These are phyloP conservation scores for Hygrophorus russula DNA, from an alignment of 768 basidiomycete species.

Conservation along the genomic window DNA sequence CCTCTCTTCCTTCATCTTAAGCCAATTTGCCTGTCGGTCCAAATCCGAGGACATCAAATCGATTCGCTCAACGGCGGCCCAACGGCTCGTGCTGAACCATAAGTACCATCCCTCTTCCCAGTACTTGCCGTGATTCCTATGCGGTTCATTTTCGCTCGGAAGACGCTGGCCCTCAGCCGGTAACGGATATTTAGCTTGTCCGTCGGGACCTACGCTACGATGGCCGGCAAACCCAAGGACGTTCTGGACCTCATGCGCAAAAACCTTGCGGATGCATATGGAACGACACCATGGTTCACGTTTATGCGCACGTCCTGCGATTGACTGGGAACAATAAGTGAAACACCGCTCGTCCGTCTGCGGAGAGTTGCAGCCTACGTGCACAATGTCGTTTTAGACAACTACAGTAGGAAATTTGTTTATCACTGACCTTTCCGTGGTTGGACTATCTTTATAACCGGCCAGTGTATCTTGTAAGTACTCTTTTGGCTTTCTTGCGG, in stretches of 20 bases:
- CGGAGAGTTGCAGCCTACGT: conserved; percentile 42
- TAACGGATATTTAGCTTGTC: conserved; percentile 46
- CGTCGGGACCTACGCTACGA: conserved; percentile 22
- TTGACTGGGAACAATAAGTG: conserved; percentile 48
- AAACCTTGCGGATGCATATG: conserved; percentile 54
- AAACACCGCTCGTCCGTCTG: conserved; percentile 57
- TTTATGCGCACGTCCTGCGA: conserved; percentile 37
- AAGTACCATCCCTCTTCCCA: conserved; percentile 75
- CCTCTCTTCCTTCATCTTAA: conserved; percentile 26
- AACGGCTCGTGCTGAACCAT: conserved; percentile 48
- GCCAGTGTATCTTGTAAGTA: conserved; percentile 20
- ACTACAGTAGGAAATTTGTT: conserved; percentile 1
- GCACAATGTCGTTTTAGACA: conserved; percentile 4
- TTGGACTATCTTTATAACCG: conserved; percentile 42
- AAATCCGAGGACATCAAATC: conserved; percentile 50
- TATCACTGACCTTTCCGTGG: conserved; percentile 33
- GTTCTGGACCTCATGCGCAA: conserved; percentile 54
- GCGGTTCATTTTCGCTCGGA: conserved; percentile 13
- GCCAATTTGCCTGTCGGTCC: conserved; percentile 34
- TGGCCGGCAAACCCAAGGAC: conserved; percentile 31
- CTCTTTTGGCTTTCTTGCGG: not conserved
- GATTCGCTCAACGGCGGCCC: conserved; percentile 43
- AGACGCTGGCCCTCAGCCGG: conserved; percentile 54
- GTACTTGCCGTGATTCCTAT: conserved; percentile 30
- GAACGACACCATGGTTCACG: conserved; percentile 46